A percentile compares a stretch with the other conserved stretches of the same genome.
Evolutionary conservation across 116 monocot species (phyloP).

Genomic region (Dioscorea cayenensis): DNA sequence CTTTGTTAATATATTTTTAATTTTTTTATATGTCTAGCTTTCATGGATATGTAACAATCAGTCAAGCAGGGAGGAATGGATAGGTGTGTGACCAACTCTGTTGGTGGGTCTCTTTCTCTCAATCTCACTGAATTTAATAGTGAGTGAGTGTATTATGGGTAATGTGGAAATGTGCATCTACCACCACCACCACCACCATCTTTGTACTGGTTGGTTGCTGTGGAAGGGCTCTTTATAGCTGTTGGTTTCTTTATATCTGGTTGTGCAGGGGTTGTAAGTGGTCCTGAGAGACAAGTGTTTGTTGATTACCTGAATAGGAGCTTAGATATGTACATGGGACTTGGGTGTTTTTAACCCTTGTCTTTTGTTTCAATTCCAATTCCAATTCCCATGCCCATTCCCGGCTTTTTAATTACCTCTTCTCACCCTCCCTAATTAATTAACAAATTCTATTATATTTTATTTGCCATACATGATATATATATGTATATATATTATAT

Average conservation of each 20-base stretch:
- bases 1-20: background rate
- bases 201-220: slow-evolving; percentile 5
- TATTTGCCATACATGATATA: too few species aligned
- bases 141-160: background rate
- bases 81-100: slow-evolving; percentile 7
- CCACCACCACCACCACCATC: too few species aligned
- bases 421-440: too few species aligned
- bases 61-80: slow-evolving; percentile 8
- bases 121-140: background rate
- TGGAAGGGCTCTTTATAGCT: slow-evolving; percentile 32
- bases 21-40: slow-evolving; percentile 15
- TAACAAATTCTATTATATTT: too few species aligned
- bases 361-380: background rate
- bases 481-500: too few species aligned
- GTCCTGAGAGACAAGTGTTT: slow-evolving; percentile 1
- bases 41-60: slow-evolving; percentile 26
- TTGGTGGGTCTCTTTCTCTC: background rate
- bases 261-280: slow-evolving; percentile 2
- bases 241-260: slow-evolving; percentile 20
- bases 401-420: too few species aligned
- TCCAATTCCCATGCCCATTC: background rate
- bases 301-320: slow-evolving; percentile 14
- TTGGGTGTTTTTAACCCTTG: background rate
- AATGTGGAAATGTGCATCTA: too few species aligned
- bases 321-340: slow-evolving; percentile 20